Percentiles rank a stretch among this genome's conserved stretches.
phyloP scores from a whole-genome alignment of 352 stramenopile species.

The Pythium grandisporangium region DNA sequence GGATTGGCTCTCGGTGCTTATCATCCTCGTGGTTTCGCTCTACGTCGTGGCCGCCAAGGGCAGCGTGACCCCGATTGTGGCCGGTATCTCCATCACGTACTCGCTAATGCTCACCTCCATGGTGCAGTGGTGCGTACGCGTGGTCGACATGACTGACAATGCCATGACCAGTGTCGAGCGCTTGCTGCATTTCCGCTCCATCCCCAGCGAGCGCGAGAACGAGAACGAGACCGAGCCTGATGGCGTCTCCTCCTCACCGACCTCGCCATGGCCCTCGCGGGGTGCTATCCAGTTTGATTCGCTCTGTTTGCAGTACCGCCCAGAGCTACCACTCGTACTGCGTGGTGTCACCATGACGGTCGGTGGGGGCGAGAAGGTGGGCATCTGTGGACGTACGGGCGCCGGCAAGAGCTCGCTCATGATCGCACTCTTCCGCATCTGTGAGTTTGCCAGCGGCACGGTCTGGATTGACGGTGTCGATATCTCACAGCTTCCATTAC shows the following conservation, averaged over 20 bases:
- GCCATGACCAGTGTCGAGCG: constrained; percentile 87
- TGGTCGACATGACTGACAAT: constrained; percentile 83
- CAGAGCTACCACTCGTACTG: constrained; percentile 30
- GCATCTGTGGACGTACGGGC: constrained; percentile 24
- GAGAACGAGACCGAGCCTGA: constrained; percentile 41
- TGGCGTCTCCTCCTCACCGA: constrained; percentile 35
- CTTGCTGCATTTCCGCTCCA: constrained; percentile 46
- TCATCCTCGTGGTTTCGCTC: constrained; percentile 85
- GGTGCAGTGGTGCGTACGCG: constrained; percentile 88
- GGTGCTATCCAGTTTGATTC: constrained; percentile 34
- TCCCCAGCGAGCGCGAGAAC: constrained; percentile 48
- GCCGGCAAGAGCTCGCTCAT: constrained; percentile 31
- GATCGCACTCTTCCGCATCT: constrained; percentile 26
- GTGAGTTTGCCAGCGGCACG: constrained; percentile 19
- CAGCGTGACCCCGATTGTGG: constrained; percentile 37
- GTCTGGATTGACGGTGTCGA: constrained; percentile 83
- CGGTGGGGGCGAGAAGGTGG: constrained; percentile 19
- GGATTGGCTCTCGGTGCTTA: constrained; percentile 58
- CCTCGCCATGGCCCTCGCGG: constrained; percentile 43
- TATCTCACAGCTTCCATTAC: constrained; percentile 23
- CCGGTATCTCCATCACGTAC: constrained; percentile 87
- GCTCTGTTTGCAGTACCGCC: constrained; percentile 42
- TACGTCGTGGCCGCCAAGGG: constrained; percentile 64
- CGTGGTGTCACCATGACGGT: constrained; percentile 24
- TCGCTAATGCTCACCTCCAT: constrained; percentile 80